phyloP scores from a whole-genome alignment of 1,284 basidiomycete species.

The Apiotrichum domesticum region DNA sequence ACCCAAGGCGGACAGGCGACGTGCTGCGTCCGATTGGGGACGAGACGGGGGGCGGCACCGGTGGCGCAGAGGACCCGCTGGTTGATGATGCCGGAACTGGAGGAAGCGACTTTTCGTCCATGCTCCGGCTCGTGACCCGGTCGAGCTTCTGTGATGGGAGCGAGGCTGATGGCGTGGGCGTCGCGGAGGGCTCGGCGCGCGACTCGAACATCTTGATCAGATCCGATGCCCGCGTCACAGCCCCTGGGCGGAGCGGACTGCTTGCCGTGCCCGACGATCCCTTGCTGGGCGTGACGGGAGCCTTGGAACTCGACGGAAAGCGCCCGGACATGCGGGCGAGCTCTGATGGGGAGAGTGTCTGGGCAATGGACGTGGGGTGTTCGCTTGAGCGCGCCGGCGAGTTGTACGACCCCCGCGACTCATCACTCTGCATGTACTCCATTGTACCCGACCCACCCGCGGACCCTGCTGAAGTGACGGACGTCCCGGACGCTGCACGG shows the following conservation, averaged over 20 bases:
- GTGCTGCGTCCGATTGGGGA: constrained; percentile 1
- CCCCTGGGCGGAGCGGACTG: not conserved
- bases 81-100: not conserved
- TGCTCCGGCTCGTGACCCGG: not conserved
- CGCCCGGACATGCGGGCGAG: too few relatives aligned
- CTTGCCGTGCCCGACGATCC: too few relatives aligned
- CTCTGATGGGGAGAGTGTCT: too few relatives aligned
- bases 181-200: not conserved
- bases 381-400: not conserved
- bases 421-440: not conserved
- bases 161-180: not conserved
- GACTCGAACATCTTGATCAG: constrained; percentile 9
- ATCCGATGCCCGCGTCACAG: not conserved
- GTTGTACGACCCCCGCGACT: not conserved
- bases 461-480: not conserved
- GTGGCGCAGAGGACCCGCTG: not conserved
- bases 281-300: too few relatives aligned
- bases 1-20: constrained; percentile 4
- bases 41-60: not conserved
- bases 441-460: not conserved
- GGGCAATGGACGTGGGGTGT: not conserved
- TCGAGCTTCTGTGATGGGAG: not conserved
- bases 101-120: not conserved
- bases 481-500: too few relatives aligned
- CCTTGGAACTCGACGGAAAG: too few relatives aligned